A percentile compares a stretch with the other conserved stretches of the same genome.
phyloP scores from a whole-genome alignment of 1,284 basidiomycete genomes.

The Exobasidium cylindrosporum region DNA sequence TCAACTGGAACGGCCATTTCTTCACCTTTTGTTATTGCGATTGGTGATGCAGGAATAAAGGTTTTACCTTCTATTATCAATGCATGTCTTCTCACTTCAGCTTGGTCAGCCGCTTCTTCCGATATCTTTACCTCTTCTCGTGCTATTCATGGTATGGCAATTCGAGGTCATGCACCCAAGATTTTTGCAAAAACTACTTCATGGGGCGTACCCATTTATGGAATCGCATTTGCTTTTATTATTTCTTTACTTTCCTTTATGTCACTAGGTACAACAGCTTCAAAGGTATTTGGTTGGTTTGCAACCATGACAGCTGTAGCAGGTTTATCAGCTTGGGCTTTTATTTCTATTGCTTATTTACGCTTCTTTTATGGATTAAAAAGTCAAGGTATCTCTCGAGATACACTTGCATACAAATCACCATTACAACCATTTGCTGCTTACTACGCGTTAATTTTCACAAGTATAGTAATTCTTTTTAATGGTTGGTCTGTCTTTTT shows the following conservation, averaged over 20 bases:
- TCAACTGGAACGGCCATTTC: conserved; percentile 64
- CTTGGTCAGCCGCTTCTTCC: conserved; percentile 62
- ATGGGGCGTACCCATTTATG: conserved; percentile 10
- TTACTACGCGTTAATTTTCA: conserved; percentile 33
- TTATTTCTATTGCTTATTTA: conserved; percentile 71
- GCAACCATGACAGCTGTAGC: conserved; percentile 66
- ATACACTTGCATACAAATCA: conserved; percentile 59
- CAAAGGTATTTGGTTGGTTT: conserved; percentile 64
- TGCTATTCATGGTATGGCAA: conserved; percentile 61
- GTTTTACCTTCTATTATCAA: conserved; percentile 46
- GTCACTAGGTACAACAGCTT: no score
- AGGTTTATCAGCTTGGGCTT: conserved; percentile 77
- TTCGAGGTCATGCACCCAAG: conserved; percentile 58
- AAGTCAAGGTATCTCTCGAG: conserved; percentile 64
- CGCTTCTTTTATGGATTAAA: conserved; percentile 69
- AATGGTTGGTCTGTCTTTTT: conserved; percentile 57
- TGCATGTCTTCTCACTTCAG: conserved; percentile 59
- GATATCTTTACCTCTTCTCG: conserved; percentile 63
- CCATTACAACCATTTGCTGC: conserved; percentile 56
- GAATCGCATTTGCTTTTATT: not conserved
- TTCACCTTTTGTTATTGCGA: conserved; percentile 78
- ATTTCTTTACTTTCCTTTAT: conserved; percentile 57
- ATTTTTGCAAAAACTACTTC: conserved; percentile 30
- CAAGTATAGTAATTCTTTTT: conserved; percentile 34
- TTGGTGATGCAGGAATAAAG: not conserved